Evolutionary conservation across 2,329 filamentous ascomycete species (phyloP).

Genomic region (Botrytis sinoallii): DNA sequence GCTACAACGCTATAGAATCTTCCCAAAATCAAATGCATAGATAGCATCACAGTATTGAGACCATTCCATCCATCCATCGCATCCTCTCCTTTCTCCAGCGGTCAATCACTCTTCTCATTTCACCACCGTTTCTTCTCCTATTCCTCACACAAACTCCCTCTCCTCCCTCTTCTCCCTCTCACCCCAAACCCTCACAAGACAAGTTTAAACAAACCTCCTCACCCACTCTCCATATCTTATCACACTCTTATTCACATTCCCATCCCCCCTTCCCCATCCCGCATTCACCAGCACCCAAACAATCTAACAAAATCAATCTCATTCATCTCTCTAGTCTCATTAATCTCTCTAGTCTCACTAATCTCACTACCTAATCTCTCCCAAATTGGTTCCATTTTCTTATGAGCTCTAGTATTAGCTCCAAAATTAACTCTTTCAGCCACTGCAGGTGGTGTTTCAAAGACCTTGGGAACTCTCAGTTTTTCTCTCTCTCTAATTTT

Average conservation of each 20-base stretch:
- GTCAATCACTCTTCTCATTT: neutral
- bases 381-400: neutral
- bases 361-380: neutral
- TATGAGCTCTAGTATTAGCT: neutral
- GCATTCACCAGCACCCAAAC: neutral
- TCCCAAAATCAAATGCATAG: neutral
- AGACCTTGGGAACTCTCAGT: neutral
- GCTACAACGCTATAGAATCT: neutral
- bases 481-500: no score
- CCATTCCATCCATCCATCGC: no score
- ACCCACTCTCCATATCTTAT: neutral
- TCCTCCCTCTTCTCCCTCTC: neutral
- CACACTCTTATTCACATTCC: neutral
- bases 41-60: neutral
- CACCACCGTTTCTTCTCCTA: neutral
- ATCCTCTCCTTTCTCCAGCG: no score
- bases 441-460: no score
- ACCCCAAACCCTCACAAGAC: neutral
- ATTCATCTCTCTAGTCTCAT: neutral
- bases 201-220: neutral
- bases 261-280: no score
- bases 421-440: fast-evolving
- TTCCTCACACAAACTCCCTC: neutral
- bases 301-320: neutral
- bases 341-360: neutral